Evolutionary conservation across 2,329 filamentous ascomycete genomes (phyloP).

Genomic region (Penicillium sclerotiorum): DNA sequence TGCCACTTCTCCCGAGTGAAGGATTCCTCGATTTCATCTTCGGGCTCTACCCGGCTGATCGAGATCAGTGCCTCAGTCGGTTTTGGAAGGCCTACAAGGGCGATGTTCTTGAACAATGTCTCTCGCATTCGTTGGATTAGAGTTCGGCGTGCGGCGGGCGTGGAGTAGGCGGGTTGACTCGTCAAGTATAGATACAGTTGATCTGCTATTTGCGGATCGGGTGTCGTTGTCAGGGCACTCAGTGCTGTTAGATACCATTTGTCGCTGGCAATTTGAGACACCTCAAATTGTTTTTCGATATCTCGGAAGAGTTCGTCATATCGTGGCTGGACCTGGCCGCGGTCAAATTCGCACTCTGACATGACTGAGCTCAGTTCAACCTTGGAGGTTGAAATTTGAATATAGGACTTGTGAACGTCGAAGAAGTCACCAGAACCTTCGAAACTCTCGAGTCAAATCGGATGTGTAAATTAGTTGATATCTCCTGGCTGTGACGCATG

Average conservation of each 20-base stretch:
- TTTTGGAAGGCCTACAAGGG: conserved; percentile 60
- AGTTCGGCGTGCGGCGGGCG: conserved; percentile 12
- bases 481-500: no score
- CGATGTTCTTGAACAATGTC: conserved; percentile 57
- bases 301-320: conserved; percentile 11
- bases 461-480: no score
- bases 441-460: no score
- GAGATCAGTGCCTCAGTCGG: conserved; percentile 59
- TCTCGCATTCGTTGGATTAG: conserved; percentile 46
- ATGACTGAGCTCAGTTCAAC: no score
- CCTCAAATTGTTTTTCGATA: conserved; percentile 14
- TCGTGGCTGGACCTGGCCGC: conserved; percentile 1
- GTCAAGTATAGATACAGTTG: conserved; percentile 58
- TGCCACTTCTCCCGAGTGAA: conserved; percentile 59
- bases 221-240: conserved; percentile 48
- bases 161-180: conserved; percentile 46
- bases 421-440: no score
- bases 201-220: conserved; percentile 51
- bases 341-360: conserved; percentile 4
- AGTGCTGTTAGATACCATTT: conserved; percentile 28
- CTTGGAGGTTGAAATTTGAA: no score
- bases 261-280: conserved; percentile 12
- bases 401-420: no score
- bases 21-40: conserved; percentile 57
- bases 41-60: conserved; percentile 51